Percentiles rank a stretch among this genome's conserved stretches.
Conservation (phyloP, 345 rosid species). For the Xanthoceras sorbifolium region DNA sequence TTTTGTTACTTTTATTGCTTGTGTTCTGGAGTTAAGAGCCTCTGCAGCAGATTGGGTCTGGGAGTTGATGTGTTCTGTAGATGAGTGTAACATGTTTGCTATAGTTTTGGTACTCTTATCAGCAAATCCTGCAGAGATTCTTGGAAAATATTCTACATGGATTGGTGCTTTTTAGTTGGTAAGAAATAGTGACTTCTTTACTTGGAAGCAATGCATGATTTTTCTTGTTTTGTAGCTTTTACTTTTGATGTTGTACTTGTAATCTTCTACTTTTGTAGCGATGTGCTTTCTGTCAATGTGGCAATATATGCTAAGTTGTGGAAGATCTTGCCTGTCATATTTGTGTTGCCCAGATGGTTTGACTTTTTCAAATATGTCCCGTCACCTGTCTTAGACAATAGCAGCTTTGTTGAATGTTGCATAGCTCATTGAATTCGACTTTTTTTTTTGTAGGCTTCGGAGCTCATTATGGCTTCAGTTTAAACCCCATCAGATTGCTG, state of each 20-base stretch:
- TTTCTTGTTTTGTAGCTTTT: slow-evolving; percentile 21
- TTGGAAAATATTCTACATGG: slow-evolving; percentile 70
- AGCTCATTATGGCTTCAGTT: slow-evolving; percentile 88
- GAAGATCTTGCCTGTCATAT: slow-evolving; percentile 21
- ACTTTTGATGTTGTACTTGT: slow-evolving; percentile 10
- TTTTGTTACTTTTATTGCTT: slow-evolving; percentile 36
- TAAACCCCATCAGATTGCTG: slow-evolving; percentile 80
- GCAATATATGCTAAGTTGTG: slow-evolving; percentile 31
- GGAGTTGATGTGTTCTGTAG: slow-evolving; percentile 58
- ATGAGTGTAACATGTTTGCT: slow-evolving; percentile 56
- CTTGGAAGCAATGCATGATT: slow-evolving; percentile 24
- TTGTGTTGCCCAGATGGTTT: slow-evolving; percentile 31
- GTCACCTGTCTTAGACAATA: background rate
- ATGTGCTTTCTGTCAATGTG: slow-evolving; percentile 24
- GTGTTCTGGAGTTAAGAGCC: slow-evolving; percentile 50
- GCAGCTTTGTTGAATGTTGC: background rate
- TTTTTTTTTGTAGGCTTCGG: slow-evolving; percentile 62
- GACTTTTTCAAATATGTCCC: slow-evolving; percentile 11
- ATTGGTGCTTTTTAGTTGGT: slow-evolving; percentile 72
- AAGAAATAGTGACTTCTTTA: slow-evolving; percentile 52
- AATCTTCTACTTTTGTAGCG: slow-evolving; percentile 23
- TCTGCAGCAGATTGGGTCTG: slow-evolving; percentile 58
- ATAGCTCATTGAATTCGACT: background rate
- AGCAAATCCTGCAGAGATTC: slow-evolving; percentile 68
- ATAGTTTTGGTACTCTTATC: slow-evolving; percentile 61